Conservation (phyloP, 2,329 filamentous ascomycete species). For the Pyricularia sp. region DNA sequence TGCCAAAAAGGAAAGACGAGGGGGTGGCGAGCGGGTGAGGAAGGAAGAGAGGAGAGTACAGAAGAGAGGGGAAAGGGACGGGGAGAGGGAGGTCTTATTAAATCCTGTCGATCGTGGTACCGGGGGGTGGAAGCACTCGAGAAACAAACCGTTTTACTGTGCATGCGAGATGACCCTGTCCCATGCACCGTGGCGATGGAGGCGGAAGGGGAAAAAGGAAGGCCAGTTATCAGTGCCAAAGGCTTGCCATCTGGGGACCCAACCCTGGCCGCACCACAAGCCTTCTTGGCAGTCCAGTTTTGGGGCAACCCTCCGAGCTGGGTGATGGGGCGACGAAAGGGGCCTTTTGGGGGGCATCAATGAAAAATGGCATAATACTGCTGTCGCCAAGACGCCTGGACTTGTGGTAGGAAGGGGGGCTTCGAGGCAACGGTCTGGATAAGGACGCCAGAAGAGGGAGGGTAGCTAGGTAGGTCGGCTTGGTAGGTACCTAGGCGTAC, state of each 20-base stretch:
- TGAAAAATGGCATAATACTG: background rate
- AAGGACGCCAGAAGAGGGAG: background rate
- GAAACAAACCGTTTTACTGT: background rate
- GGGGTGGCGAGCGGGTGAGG: conserved; percentile 1
- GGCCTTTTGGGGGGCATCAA: background rate
- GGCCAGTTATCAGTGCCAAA: background rate
- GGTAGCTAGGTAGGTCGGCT: background rate
- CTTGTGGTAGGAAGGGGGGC: background rate
- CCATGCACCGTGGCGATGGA: background rate
- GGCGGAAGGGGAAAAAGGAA: background rate
- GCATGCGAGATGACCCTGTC: background rate
- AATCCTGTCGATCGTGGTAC: background rate
- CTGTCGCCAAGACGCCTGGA: conserved; percentile 1
- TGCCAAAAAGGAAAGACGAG: background rate
- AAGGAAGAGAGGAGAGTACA: background rate
- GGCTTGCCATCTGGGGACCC: background rate
- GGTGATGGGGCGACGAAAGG: background rate
- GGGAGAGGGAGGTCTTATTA: background rate
- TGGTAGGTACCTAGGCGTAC: background rate
- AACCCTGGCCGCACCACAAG: background rate
- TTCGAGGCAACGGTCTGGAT: background rate
- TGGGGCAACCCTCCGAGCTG: conserved; percentile 2
- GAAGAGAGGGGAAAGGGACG: background rate
- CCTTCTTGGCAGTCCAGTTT: conserved; percentile 2
- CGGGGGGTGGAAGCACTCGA: background rate